These are phyloP conservation scores for Evansstolkia leycettana DNA, from an alignment of 495 filamentous ascomycete species.

Conservation along the genomic window DNA sequence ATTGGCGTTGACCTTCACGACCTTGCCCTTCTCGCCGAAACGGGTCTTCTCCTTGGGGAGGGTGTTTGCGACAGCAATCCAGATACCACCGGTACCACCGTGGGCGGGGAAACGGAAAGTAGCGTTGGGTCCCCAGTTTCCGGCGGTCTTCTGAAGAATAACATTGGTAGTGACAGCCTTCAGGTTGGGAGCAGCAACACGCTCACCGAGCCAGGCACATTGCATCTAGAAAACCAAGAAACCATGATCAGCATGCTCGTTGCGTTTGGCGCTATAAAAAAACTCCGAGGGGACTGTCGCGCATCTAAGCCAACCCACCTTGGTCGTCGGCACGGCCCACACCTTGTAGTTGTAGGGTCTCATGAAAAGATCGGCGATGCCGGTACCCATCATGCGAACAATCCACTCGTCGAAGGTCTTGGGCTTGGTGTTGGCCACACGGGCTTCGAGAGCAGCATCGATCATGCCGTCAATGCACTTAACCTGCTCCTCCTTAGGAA, in stretches of 20 bases:
- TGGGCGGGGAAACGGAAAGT: slow-evolving; percentile 97
- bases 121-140: slow-evolving; percentile 96
- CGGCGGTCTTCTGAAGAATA: slow-evolving; percentile 89
- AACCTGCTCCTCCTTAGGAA: slow-evolving; percentile 94
- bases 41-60: slow-evolving; percentile 82
- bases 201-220: slow-evolving; percentile 97
- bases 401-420: slow-evolving; percentile 99
- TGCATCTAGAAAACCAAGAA: slow-evolving; percentile 62
- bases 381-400: slow-evolving; percentile 76
- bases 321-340: slow-evolving; percentile 96
- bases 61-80: slow-evolving; percentile 94
- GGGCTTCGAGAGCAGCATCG: slow-evolving; percentile 77
- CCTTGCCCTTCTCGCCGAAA: slow-evolving; percentile 75
- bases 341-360: slow-evolving; percentile 99
- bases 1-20: slow-evolving; percentile 73
- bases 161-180: slow-evolving; percentile 93
- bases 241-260: background rate
- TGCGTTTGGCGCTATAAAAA: background rate
- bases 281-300: no score
- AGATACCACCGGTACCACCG: slow-evolving; percentile 95
- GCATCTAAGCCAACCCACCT: slow-evolving; percentile 54
- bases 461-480: slow-evolving; percentile 95
- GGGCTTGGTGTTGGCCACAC: slow-evolving; percentile 80
- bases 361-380: slow-evolving; percentile 96
- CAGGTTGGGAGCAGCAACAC: slow-evolving; percentile 92